Percentiles rank a stretch among this genome's conserved stretches.
phyloP scores from a whole-genome alignment of 2,329 filamentous ascomycete species.

The Cladobotryum mycophilum region DNA sequence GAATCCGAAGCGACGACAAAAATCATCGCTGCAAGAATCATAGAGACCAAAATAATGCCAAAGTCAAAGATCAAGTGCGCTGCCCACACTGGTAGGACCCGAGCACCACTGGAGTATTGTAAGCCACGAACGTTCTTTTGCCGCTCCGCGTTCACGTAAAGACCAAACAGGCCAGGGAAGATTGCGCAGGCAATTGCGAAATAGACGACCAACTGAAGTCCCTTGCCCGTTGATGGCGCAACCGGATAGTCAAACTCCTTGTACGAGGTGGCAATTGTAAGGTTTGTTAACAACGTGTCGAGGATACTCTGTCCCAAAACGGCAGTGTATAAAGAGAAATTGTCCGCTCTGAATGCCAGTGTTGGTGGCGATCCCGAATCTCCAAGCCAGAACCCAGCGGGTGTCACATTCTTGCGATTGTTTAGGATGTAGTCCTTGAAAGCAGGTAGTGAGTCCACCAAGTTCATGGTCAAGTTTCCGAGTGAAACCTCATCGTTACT shows the following conservation, averaged over 20 bases:
- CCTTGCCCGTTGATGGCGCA: conserved; percentile 58
- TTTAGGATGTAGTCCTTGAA: conserved; percentile 59
- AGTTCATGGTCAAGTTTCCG: conserved; percentile 13
- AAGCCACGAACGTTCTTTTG: conserved; percentile 68
- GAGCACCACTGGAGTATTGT: conserved; percentile 82
- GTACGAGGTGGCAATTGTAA: conserved; percentile 62
- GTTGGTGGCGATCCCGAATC: conserved; percentile 51
- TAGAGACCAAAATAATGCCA: conserved; percentile 53
- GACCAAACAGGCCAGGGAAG: conserved; percentile 73
- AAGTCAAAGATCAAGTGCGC: conserved; percentile 76
- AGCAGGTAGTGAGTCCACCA: conserved; percentile 47
- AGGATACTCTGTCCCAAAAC: conserved; percentile 57
- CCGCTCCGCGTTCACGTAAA: conserved; percentile 76
- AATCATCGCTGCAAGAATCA: conserved; percentile 59
- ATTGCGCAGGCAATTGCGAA: conserved; percentile 69
- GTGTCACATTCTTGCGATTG: conserved; percentile 60
- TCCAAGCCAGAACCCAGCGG: conserved; percentile 71
- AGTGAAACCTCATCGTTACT: background rate
- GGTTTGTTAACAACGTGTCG: conserved; percentile 55
- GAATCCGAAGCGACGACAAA: conserved; percentile 54
- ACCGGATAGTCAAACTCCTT: conserved; percentile 67
- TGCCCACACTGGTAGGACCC: conserved; percentile 69
- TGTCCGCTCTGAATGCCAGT: conserved; percentile 61
- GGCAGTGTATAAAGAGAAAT: conserved; percentile 39
- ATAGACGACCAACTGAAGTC: conserved; percentile 70